Evolutionary conservation across 495 filamentous ascomycete species (phyloP).

Genomic region (Tuber aestivum): DNA sequence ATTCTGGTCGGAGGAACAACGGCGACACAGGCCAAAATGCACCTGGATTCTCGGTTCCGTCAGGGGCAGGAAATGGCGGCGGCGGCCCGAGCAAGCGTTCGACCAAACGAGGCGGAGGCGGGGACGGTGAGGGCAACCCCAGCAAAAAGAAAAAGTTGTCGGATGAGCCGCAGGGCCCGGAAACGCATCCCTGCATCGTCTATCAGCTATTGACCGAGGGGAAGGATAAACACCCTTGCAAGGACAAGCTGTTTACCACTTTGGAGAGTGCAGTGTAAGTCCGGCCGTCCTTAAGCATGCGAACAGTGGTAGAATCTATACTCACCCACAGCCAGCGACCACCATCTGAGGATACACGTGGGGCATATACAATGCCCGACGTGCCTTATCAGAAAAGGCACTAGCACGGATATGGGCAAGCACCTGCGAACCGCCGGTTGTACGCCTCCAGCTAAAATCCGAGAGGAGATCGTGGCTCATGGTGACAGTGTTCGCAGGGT

Average conservation of each 20-base stretch:
- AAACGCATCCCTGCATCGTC: not conserved
- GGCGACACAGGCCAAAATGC: not conserved
- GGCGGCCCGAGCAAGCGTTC: not conserved
- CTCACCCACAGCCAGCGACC: not conserved
- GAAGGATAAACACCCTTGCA: not conserved
- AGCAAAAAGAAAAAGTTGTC: not conserved
- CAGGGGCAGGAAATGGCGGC: not conserved
- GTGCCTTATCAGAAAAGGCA: not conserved
- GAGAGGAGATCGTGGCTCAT: not conserved
- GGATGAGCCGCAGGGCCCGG: not conserved
- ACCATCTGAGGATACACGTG: not conserved
- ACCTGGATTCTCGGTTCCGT: not conserved
- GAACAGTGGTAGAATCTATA: not conserved
- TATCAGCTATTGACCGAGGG: not conserved
- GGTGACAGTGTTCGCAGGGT: not conserved
- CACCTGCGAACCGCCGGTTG: not conserved
- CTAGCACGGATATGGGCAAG: not conserved
- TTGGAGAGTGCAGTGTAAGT: not conserved
- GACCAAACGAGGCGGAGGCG: not conserved
- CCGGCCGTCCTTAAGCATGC: not conserved
- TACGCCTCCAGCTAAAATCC: not conserved
- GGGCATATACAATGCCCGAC: not conserved
- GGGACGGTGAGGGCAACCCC: not conserved
- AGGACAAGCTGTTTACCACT: not conserved
- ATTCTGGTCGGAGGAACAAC: not conserved